Percentiles rank a stretch among this genome's conserved stretches.
These are phyloP conservation scores for Gillenia trifoliata DNA, from an alignment of 306 rosid species.

Conservation along the genomic window DNA sequence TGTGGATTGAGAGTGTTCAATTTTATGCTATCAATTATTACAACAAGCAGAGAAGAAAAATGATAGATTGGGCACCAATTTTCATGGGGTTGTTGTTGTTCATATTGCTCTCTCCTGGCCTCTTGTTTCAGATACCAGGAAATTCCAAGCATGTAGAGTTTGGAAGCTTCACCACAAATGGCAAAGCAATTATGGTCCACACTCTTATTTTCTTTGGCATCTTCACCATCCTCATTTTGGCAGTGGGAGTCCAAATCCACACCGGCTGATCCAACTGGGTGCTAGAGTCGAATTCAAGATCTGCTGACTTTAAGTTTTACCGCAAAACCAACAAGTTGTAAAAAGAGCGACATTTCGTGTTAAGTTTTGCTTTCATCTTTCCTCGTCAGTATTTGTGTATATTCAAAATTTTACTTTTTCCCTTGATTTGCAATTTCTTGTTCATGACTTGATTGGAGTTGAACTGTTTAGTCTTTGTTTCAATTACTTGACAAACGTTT, in stretches of 20 bases:
- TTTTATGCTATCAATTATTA: neutral
- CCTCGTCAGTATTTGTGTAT: no score
- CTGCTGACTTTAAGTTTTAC: neutral
- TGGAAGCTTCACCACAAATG: slow-evolving; percentile 46
- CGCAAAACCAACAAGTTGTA: neutral
- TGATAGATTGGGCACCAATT: slow-evolving; percentile 60
- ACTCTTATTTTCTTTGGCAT: slow-evolving; percentile 40
- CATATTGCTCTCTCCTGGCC: slow-evolving; percentile 56
- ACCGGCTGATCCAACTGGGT: slow-evolving; percentile 8
- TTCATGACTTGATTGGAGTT: neutral
- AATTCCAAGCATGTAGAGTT: slow-evolving; percentile 34
- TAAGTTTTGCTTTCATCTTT: no score
- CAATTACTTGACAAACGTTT: no score
- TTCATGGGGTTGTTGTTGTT: slow-evolving; percentile 38
- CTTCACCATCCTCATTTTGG: slow-evolving; percentile 52
- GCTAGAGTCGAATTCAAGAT: neutral
- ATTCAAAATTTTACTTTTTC: no score
- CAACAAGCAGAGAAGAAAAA: neutral
- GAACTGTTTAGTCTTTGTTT: neutral
- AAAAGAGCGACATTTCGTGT: neutral
- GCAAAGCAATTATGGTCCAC: slow-evolving; percentile 45
- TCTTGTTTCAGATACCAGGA: slow-evolving; percentile 52
- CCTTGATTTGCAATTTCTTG: neutral
- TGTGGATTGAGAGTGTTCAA: neutral
- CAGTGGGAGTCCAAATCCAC: slow-evolving; percentile 38